Evolutionary conservation across 179 eudicot species (phyloP).

Genomic region (Gypsophila paniculata): DNA sequence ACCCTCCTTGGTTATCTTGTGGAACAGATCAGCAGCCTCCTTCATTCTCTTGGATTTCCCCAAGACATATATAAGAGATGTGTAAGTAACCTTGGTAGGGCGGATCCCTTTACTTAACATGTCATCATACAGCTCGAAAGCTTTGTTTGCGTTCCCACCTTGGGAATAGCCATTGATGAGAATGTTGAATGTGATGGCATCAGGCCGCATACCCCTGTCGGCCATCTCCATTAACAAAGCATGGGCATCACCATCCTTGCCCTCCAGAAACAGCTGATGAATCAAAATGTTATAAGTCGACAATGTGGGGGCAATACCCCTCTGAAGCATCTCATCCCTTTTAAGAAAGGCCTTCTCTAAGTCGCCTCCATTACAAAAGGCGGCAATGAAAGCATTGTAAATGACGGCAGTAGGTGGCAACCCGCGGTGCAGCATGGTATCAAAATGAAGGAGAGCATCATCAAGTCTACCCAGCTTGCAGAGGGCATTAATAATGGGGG

Average conservation of each 20-base stretch:
- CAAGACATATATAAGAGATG: constrained; percentile 60
- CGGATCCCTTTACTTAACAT: constrained; percentile 53
- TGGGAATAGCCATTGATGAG: constrained; percentile 65
- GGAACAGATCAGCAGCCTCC: constrained; percentile 60
- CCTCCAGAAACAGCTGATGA: constrained; percentile 60
- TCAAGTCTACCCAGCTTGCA: constrained; percentile 51
- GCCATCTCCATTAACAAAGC: constrained; percentile 59
- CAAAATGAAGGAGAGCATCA: constrained; percentile 41
- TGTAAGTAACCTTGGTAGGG: constrained; percentile 66
- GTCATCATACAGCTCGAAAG: constrained; percentile 53
- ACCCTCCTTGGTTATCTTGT: constrained; percentile 35
- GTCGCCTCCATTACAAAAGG: constrained; percentile 55
- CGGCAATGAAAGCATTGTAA: constrained; percentile 62
- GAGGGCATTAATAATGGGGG: constrained; percentile 48
- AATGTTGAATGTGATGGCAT: constrained; percentile 62
- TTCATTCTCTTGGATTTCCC: constrained; percentile 52
- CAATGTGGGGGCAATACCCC: constrained; percentile 46
- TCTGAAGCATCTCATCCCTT: constrained; percentile 57
- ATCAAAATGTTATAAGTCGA: constrained; percentile 65
- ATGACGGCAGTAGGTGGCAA: constrained; percentile 47
- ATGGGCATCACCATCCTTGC: constrained; percentile 45
- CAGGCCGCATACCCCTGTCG: constrained; percentile 40
- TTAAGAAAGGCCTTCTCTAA: constrained; percentile 49
- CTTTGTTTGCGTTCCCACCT: constrained; percentile 51
- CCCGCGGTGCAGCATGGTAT: constrained; percentile 43